These are phyloP conservation scores for Phylloporus arenicola DNA, from an alignment of 768 basidiomycete genomes.

Conservation along the genomic window DNA sequence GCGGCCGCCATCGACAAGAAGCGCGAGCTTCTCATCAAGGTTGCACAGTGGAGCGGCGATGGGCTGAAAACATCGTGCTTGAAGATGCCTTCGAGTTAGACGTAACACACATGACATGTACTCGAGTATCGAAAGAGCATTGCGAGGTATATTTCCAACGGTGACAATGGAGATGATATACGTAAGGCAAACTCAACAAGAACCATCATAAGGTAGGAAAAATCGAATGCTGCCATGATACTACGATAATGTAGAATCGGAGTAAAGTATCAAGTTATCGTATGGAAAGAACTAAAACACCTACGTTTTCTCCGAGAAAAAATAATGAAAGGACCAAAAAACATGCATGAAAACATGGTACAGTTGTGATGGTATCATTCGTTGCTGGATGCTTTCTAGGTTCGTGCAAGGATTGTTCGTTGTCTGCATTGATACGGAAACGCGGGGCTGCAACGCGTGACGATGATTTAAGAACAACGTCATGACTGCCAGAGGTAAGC, in stretches of 20 bases:
- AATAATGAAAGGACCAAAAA: conserved; percentile 4
- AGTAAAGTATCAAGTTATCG: conserved; percentile 13
- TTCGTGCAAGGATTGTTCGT: conserved; percentile 22
- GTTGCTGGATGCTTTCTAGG: conserved; percentile 25
- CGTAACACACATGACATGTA: not conserved
- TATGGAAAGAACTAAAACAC: conserved; percentile 1
- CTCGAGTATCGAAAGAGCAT: not conserved
- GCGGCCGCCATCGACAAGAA: conserved; percentile 71
- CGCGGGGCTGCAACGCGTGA: conserved; percentile 1
- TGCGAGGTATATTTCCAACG: conserved; percentile 11
- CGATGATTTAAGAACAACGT: not conserved
- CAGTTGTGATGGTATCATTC: conserved; percentile 23
- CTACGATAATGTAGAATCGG: conserved; percentile 7
- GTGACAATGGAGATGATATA: conserved; percentile 20
- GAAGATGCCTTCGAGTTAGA: conserved; percentile 65
- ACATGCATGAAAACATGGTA: conserved; percentile 22
- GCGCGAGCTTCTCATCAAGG: conserved; percentile 64
- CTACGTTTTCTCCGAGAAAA: not conserved
- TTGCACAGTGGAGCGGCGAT: conserved; percentile 84
- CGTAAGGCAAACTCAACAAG: conserved; percentile 11
- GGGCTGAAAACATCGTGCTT: conserved; percentile 70
- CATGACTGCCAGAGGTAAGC: not conserved
- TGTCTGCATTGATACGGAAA: conserved; percentile 11
- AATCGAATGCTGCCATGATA: conserved; percentile 4
- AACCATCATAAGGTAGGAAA: conserved; percentile 6